These are phyloP conservation scores for Phaeophleospora eucalypticola DNA, from an alignment of 2,329 filamentous ascomycete species.

Conservation along the genomic window DNA sequence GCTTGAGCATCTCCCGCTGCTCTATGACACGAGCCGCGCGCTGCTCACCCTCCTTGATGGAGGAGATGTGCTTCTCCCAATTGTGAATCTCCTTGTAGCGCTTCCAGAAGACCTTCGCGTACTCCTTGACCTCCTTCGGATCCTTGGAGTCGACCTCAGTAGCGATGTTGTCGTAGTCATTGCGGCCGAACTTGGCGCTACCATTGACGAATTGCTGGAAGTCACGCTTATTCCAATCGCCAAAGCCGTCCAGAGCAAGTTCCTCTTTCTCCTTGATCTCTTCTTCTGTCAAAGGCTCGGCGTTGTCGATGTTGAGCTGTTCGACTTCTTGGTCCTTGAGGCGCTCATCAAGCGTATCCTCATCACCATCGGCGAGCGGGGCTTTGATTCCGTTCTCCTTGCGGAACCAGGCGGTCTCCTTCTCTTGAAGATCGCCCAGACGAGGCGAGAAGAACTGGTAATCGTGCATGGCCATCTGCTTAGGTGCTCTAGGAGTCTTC, in stretches of 20 bases:
- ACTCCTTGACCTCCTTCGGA: conserved; percentile 77
- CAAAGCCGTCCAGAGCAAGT: conserved; percentile 80
- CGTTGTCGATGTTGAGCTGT: conserved; percentile 90
- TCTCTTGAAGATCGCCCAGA: conserved; percentile 85
- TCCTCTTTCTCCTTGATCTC: conserved; percentile 82
- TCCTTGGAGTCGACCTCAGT: conserved; percentile 89
- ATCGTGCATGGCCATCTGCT: conserved; percentile 87
- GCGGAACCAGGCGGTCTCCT: conserved; percentile 90
- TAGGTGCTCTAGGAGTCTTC: conserved; percentile 91
- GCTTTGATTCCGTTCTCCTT: conserved; percentile 97
- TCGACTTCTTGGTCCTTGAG: conserved; percentile 83
- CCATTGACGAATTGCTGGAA: conserved; percentile 98
- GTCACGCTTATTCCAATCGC: conserved; percentile 92
- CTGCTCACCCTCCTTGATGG: conserved; percentile 91
- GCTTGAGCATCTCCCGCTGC: conserved; percentile 85
- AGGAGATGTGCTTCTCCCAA: conserved; percentile 80
- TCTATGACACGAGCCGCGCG: conserved; percentile 83
- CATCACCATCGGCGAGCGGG: conserved; percentile 79
- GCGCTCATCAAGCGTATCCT: conserved; percentile 79
- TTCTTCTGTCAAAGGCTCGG: conserved; percentile 79
- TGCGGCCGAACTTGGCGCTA: conserved; percentile 85
- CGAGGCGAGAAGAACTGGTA: conserved; percentile 93
- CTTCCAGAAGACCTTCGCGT: conserved; percentile 95
- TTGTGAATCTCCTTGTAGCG: conserved; percentile 87
- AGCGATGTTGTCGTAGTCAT: conserved; percentile 78